phyloP scores from a whole-genome alignment of 208 protist species.

The Trypanosoma congolense region DNA sequence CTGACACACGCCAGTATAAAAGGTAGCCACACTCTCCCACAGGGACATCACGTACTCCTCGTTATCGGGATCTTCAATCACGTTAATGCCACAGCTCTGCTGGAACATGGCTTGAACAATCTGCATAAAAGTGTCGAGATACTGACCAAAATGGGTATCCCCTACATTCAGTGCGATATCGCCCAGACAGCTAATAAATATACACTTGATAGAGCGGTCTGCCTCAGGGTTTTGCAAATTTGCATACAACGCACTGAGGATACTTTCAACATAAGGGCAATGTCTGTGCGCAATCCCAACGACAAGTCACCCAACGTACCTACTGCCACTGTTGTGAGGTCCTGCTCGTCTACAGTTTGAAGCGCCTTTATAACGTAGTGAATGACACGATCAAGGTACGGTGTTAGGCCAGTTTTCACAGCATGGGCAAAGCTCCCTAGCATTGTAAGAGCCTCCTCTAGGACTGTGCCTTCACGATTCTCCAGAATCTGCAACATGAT shows the following conservation, averaged over 20 bases:
- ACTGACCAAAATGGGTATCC: constrained; percentile 77
- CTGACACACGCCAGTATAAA: constrained; percentile 81
- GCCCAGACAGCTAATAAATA: constrained; percentile 91
- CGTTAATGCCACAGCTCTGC: constrained; percentile 53
- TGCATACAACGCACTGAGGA: constrained; percentile 83
- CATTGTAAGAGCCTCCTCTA: constrained; percentile 93
- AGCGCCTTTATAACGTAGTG: constrained; percentile 83
- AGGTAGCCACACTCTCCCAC: constrained; percentile 58
- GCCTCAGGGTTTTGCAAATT: constrained; percentile 71
- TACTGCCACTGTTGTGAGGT: constrained; percentile 83
- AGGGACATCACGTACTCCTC: constrained; percentile 82
- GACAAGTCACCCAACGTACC: constrained; percentile 94
- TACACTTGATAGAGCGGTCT: constrained; percentile 92
- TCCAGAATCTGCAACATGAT: constrained; percentile 52
- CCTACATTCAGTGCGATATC: constrained; percentile 94
- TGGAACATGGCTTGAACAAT: constrained; percentile 69
- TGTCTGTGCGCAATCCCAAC: constrained; percentile 56
- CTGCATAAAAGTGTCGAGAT: constrained; percentile 77
- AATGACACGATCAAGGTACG: constrained; percentile 77
- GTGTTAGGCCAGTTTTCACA: constrained; percentile 63
- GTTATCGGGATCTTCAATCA: constrained; percentile 59
- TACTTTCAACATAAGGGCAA: constrained; percentile 66
- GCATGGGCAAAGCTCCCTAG: constrained; percentile 89
- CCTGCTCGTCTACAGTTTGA: constrained; percentile 68
- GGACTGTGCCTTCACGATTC: constrained; percentile 60